A percentile compares a stretch with the other conserved stretches of the same genome.
These are phyloP conservation scores for Graphilbum fragrans DNA, from an alignment of 2,329 filamentous ascomycete species.

Conservation along the genomic window DNA sequence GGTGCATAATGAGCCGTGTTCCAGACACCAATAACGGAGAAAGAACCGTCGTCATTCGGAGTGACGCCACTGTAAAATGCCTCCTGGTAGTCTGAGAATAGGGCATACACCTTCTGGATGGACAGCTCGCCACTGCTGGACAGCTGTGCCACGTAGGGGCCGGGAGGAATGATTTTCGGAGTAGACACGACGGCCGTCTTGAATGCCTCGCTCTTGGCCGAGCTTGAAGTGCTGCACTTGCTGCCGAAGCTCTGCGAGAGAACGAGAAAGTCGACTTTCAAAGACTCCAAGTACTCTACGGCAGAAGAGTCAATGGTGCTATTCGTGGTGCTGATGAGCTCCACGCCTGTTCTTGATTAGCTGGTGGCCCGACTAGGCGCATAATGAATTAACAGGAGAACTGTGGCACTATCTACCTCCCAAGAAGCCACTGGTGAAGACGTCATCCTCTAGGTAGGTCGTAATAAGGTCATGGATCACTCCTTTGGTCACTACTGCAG, in stretches of 20 bases:
- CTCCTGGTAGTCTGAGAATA: conserved; percentile 4
- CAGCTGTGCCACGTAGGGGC: neutral
- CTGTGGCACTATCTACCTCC: neutral
- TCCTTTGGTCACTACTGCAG: neutral
- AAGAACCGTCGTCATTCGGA: conserved; percentile 2
- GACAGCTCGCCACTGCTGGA: neutral
- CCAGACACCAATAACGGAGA: neutral
- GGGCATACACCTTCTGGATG: neutral
- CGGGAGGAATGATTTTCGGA: neutral
- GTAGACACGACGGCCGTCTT: neutral
- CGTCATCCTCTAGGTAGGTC: conserved; percentile 1
- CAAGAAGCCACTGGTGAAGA: neutral
- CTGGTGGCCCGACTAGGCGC: neutral
- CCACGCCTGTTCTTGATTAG: neutral
- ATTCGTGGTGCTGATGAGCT: neutral
- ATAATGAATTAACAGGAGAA: neutral
- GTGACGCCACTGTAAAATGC: conserved; percentile 2
- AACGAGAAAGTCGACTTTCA: neutral
- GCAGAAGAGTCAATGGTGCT: neutral
- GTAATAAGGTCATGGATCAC: neutral
- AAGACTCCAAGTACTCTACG: neutral
- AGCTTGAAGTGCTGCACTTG: neutral
- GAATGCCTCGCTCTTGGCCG: neutral
- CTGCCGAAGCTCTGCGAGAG: neutral
- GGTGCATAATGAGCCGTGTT: conserved; percentile 1